Evolutionary conservation across 2,329 filamentous ascomycete species (phyloP).

Genomic region (Pseudogymnoascus sp.): DNA sequence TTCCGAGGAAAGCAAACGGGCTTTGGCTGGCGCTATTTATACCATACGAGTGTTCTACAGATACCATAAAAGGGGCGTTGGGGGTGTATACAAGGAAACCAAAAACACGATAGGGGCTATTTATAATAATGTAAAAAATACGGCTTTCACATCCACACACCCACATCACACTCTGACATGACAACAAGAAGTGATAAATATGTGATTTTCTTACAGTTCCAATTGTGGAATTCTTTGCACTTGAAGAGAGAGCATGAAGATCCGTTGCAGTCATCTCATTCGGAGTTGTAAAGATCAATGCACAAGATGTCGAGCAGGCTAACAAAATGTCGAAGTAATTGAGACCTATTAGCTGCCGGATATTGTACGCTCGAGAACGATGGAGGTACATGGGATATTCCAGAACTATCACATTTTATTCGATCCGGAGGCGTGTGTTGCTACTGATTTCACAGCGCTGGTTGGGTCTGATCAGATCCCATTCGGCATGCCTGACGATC

Average conservation of each 20-base stretch:
- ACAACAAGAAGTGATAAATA: neutral
- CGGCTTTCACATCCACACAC: neutral
- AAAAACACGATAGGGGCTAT: neutral
- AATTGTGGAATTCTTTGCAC: neutral
- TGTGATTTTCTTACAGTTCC: neutral
- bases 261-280: neutral
- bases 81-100: neutral
- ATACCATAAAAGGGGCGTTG: neutral
- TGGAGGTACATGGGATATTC: no score
- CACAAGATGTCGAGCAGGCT: neutral
- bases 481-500: no score
- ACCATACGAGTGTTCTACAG: neutral
- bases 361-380: no score
- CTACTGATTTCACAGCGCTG: neutral
- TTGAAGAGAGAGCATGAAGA: neutral
- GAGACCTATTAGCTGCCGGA: neutral
- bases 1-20: neutral
- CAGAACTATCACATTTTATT: no score
- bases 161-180: neutral
- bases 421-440: neutral
- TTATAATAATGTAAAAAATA: neutral
- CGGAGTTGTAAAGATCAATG: neutral
- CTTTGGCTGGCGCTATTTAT: neutral
- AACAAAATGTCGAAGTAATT: neutral
- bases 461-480: no score